Conservation (phyloP, 768 basidiomycete genomes). For the Amanita phalloides region DNA sequence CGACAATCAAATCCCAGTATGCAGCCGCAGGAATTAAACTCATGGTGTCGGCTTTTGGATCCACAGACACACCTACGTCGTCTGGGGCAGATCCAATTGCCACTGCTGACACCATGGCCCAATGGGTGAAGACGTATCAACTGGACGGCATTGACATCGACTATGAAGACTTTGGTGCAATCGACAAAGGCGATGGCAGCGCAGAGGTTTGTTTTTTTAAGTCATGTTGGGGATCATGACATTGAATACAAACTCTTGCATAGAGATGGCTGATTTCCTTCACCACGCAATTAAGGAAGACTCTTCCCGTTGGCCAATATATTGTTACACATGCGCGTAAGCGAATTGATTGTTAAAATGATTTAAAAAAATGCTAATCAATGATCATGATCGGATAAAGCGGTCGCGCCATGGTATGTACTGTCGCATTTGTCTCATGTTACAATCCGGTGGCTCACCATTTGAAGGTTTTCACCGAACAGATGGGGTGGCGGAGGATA, state of each 20-base stretch:
- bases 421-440: not conserved
- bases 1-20: constrained; percentile 29
- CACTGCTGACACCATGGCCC: constrained; percentile 54
- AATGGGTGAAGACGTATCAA: constrained; percentile 48
- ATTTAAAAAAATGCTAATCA: not conserved
- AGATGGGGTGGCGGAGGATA: constrained; percentile 44
- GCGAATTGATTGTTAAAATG: constrained; percentile 7
- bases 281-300: constrained; percentile 36
- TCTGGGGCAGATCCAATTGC: constrained; percentile 46
- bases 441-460: not conserved
- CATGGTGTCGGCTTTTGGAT: constrained; percentile 58
- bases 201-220: constrained; percentile 45
- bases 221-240: constrained; percentile 36
- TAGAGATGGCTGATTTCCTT: constrained; percentile 43
- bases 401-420: constrained; percentile 1
- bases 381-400: not conserved
- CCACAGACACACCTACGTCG: constrained; percentile 46
- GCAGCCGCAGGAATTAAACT: constrained; percentile 47
- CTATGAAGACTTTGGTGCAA: constrained; percentile 63
- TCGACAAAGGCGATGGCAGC: constrained; percentile 36
- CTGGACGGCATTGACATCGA: constrained; percentile 71
- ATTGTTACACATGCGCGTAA: constrained; percentile 47
- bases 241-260: constrained; percentile 14
- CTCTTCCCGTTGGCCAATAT: constrained; percentile 37
- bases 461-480: constrained; percentile 29